Conservation (phyloP, 139 green algal species). For the Picochlorum sp. region DNA sequence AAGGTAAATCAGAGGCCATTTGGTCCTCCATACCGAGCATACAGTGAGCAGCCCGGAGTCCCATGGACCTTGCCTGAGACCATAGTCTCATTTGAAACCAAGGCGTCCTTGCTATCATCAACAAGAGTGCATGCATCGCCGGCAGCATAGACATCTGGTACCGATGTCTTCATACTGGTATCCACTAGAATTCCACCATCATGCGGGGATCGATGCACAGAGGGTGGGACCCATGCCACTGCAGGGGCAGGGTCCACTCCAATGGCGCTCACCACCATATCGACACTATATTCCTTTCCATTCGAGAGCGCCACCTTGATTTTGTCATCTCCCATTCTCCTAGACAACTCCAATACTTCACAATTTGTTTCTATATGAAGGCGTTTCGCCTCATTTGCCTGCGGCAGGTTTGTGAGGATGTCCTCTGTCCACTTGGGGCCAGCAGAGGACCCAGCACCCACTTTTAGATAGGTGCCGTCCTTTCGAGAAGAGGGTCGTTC, state of each 20-base stretch:
- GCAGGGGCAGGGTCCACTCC: slow-evolving; percentile 47
- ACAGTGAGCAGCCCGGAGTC: slow-evolving; percentile 52
- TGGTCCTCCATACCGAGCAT: slow-evolving; percentile 48
- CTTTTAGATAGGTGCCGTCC: neutral
- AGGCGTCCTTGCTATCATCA: neutral
- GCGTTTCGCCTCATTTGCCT: neutral
- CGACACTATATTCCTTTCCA: slow-evolving; percentile 30
- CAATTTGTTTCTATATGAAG: neutral
- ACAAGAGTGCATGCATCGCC: slow-evolving; percentile 54
- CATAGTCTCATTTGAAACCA: slow-evolving; percentile 84
- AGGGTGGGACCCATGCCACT: slow-evolving; percentile 50
- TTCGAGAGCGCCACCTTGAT: slow-evolving; percentile 34
- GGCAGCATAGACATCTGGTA: slow-evolving; percentile 54
- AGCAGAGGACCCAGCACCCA: slow-evolving; percentile 43
- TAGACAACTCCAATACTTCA: neutral
- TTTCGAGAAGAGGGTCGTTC: neutral
- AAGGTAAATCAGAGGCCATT: slow-evolving; percentile 44
- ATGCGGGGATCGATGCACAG: slow-evolving; percentile 10
- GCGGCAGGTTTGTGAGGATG: neutral
- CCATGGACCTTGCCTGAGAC: slow-evolving; percentile 62
- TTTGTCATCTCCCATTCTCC: neutral
- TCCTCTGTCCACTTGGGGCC: slow-evolving; percentile 17
- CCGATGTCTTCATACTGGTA: slow-evolving; percentile 34
- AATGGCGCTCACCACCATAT: slow-evolving; percentile 62
- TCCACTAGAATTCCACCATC: slow-evolving; percentile 67